Evolutionary conservation across 495 filamentous ascomycete genomes (phyloP), one percentile per base, ranked within the genome.

Genomic region (Aspergillus coremiiformis): DNA sequence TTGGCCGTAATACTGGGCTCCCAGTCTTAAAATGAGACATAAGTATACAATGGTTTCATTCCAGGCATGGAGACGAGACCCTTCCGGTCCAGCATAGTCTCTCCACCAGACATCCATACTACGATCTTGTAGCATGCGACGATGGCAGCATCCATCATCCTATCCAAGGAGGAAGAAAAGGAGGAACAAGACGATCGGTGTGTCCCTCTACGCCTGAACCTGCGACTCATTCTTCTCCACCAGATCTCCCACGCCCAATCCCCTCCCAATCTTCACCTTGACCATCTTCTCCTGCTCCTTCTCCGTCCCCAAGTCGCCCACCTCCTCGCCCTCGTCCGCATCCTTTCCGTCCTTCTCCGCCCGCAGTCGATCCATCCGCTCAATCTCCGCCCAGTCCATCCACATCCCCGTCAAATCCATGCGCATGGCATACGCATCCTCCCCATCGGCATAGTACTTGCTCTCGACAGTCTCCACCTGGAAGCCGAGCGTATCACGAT

Each of bases 361-460:
- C 47, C 67, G 73, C 67, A 67, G 66, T 56, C 59, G 63, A 47
- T 67, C 68, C 63, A 59, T 62, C 59, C 58, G 68, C 63, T 61
- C 74, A 62, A 68, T 72, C 58, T 67, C 69, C 39, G 62, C 65
- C 71, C 71, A 74, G 44, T 73, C 64, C 33, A 76, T 43, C 68
- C 67, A 74, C 58, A 91, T 77, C 49, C 77, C 74, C 24, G 75
- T 71, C 39, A 98, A 75, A 60, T 96, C 87, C 67, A 91, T 84
- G 59, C 82, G 84, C 93, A 98, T 98, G 58, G 83, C 84, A 63
- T 84, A 95, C 30, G 93, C 93, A 77, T 98, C 92, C 73, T 98
- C 93, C 44, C 90, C 91, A 70, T 97, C 93, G 35, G 93, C 93
- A 65, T 98, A 98, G 82, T 98, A 98, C 69, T 93, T 95, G 56